Evolutionary conservation across 306 rosid species (phyloP).

Genomic region (Dalbergia cochinchinensis): DNA sequence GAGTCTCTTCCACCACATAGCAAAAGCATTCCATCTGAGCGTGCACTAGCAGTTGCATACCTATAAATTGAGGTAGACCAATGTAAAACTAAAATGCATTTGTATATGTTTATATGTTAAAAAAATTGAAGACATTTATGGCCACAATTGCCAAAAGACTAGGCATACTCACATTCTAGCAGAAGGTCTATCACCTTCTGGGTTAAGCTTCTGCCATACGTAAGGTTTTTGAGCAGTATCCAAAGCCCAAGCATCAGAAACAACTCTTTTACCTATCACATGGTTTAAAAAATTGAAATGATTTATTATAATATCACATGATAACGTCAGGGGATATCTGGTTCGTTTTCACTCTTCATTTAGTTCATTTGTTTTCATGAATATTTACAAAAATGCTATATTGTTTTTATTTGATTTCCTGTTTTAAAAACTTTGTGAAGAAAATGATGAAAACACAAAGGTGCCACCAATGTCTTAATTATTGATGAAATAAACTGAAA

Average conservation of each 20-base stretch:
- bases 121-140: slow-evolving; percentile 30
- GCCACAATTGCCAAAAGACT: slow-evolving; percentile 34
- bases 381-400: neutral
- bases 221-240: slow-evolving; percentile 99
- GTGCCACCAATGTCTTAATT: neutral
- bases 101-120: neutral
- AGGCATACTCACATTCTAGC: slow-evolving; percentile 91
- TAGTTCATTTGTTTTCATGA: neutral
- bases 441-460: neutral
- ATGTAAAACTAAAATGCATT: slow-evolving; percentile 19
- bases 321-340: slow-evolving; percentile 8
- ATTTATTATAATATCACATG: slow-evolving; percentile 36
- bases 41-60: slow-evolving; percentile 99
- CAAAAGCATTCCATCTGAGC: slow-evolving; percentile 99
- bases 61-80: slow-evolving; percentile 63
- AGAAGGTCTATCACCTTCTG: slow-evolving; percentile 98
- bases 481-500: neutral
- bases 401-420: neutral
- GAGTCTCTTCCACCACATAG: slow-evolving; percentile 99
- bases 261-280: slow-evolving; percentile 81
- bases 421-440: neutral
- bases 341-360: neutral
- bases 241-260: slow-evolving; percentile 94
- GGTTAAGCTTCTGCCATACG: slow-evolving; percentile 87
- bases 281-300: slow-evolving; percentile 35